Base-by-base conservation (phyloP, 805 yeast species). In the Myxozyma sirexii region DNA sequence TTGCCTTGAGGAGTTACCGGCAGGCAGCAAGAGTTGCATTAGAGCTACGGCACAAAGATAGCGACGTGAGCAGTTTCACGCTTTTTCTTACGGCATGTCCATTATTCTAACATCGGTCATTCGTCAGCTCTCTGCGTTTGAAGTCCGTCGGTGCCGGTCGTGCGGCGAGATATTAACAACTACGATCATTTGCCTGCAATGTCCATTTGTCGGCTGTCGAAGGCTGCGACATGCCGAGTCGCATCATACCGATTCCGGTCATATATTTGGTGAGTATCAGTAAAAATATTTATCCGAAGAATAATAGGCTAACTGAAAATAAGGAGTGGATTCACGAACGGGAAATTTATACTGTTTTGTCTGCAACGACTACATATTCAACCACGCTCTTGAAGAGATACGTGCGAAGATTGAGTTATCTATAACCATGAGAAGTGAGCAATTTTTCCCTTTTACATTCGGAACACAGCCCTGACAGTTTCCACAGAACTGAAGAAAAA, bases 331-430 rank as follows among this genome's bases (percentile, higher is more conserved):
- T 71, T 78, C 90, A 2, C 76, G 77, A 19, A 80, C 83, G 51
- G 92, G 92, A 1, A 79, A 85, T 47, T 72, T 92, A 45, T 86
- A 83, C 69, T 93, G 98, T 72, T 87, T 88, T 72, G 83, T 80
- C 71, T 93, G 98, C 74, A 81, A 82, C 15, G 85, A 86, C 67
- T 87, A 86, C 68, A 82, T 88, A 26, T 81, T 85, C 61, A 87
- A 87, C 67, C 78, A 81, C 2, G 75, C 75, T 48, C 72, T 88
- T 39, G 89, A 87, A 60, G 70, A 71, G n/a, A 77, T 81, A 7
- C 54, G 54, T 19, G n/a, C 38, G 15, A 50, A 39, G n/a, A 41
- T 35, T 6, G 46, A 50, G 33, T 46, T 31, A 8, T 10, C 19
- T n/a, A 4, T 35, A 7, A 13, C 33, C 3, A 35, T 13, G 43